phyloP scores from a whole-genome alignment of 2,329 filamentous ascomycete species.

The Fusarium aywerte region DNA sequence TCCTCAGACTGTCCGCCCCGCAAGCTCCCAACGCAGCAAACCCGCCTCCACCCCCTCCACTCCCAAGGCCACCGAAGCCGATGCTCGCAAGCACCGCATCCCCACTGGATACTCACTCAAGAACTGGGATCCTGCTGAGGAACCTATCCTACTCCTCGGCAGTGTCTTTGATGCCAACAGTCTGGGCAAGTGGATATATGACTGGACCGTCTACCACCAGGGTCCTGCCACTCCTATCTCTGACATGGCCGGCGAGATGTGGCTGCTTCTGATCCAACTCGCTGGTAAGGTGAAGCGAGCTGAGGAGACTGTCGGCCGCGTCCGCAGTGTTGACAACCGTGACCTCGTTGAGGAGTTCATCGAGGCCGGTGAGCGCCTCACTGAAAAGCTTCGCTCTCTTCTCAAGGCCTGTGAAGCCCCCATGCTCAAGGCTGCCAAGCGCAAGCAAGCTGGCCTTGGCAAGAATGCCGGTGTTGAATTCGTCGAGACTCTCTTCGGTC shows the following conservation, averaged over 20 bases:
- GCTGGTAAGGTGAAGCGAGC: slow-evolving; percentile 93
- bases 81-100: slow-evolving; percentile 76
- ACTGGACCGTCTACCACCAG: slow-evolving; percentile 96
- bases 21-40: slow-evolving; percentile 44
- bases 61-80: slow-evolving; percentile 66
- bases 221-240: slow-evolving; percentile 84
- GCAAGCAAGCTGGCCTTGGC: slow-evolving; percentile 75
- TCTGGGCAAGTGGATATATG: slow-evolving; percentile 98
- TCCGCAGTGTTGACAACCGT: slow-evolving; percentile 77
- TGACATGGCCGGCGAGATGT: slow-evolving; percentile 92
- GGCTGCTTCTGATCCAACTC: slow-evolving; percentile 93
- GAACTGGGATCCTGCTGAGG: slow-evolving; percentile 96
- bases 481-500: slow-evolving; percentile 93
- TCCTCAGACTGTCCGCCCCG: slow-evolving; percentile 63
- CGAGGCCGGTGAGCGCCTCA: slow-evolving; percentile 86
- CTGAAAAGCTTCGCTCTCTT: slow-evolving; percentile 83
- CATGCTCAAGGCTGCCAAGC: slow-evolving; percentile 92
- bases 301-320: slow-evolving; percentile 78
- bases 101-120: slow-evolving; percentile 93
- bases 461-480: slow-evolving; percentile 95
- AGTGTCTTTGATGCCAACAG: slow-evolving; percentile 98
- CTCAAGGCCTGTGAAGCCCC: slow-evolving; percentile 92
- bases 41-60: slow-evolving; percentile 49
- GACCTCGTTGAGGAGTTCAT: slow-evolving; percentile 93
- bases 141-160: slow-evolving; percentile 92